Base-by-base conservation (phyloP, 257 asterid species). In the Paulownia fortunei region DNA sequence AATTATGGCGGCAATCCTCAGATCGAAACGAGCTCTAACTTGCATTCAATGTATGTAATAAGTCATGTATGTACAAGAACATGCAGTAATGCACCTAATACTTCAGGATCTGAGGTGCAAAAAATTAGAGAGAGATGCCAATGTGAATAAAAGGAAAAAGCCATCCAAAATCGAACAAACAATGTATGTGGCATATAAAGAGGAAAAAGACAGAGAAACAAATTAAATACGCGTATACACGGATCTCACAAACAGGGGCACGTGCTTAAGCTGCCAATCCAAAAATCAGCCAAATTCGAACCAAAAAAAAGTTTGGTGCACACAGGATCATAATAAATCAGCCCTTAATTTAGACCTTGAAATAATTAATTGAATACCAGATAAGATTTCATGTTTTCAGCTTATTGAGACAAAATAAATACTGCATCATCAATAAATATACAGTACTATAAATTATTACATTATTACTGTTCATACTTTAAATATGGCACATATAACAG, bases 221-320 rank as follows among this genome's bases (percentile, higher is more conserved):
- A 81, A 69, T 65, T 51, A 64, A 79, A 70, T 37, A 80, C 83
- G 74, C 54, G 76, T 27, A 68, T 79, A 61, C 76, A 76, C 80
- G 80, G 87, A 91, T 86, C 94, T 89, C 79, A 65, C n/a, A 72
- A 78, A 86, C 90, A 77, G 24, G 36, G 63, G 68, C 97, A 88
- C 83, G 93, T 88, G 93, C 80, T 65, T 72, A 44, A 42, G 13
- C 85, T 64, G 80, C 69, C 83, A 69, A n/a, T 41, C 77, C 76
- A 63, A 75, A 54, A 11, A 30, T 51, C 16, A 74, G 30, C 81
- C 23, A 74, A 76, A 73, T 56, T 72, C 54, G 23, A 79, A 72
- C 44, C 71, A 37, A 8, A 6, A 44, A 10, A 13, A 9, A 66
- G 65, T 60, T 46, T 42, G 47, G 54, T 19, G 42, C 62, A 10